phyloP scores from a whole-genome alignment of 2,329 filamentous ascomycete genomes.

The Neofusicoccum sp. region DNA sequence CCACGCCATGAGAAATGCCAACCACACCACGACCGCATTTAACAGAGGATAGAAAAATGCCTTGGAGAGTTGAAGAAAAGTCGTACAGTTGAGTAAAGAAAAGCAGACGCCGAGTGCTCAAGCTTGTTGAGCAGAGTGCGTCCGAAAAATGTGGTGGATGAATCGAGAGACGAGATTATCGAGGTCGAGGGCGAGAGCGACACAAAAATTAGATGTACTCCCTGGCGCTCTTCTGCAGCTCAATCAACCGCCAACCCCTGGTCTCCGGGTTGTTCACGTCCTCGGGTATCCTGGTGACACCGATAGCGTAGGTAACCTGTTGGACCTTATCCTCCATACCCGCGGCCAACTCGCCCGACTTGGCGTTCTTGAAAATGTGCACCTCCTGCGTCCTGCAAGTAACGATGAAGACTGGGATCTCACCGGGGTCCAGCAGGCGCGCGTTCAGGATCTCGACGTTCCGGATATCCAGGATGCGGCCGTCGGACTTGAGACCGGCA shows the following conservation, averaged over 20 bases:
- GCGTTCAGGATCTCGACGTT: slow-evolving; percentile 85
- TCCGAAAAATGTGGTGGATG: background rate
- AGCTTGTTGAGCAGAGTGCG: too few species aligned
- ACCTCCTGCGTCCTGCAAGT: slow-evolving; percentile 97
- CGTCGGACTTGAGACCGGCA: slow-evolving; percentile 89
- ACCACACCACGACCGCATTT: background rate
- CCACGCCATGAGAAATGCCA: slow-evolving; percentile 3
- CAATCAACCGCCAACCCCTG: slow-evolving; percentile 93
- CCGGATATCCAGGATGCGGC: slow-evolving; percentile 90
- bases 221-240: slow-evolving; percentile 95
- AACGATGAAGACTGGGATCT: slow-evolving; percentile 94
- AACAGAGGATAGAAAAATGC: background rate
- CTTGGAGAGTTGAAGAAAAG: background rate
- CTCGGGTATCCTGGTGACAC: slow-evolving; percentile 87
- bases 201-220: slow-evolving; percentile 66
- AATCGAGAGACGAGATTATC: background rate
- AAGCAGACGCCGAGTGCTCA: background rate
- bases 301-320: slow-evolving; percentile 96
- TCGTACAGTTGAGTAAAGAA: background rate
- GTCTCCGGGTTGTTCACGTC: slow-evolving; percentile 98
- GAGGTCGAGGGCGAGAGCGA: too few species aligned
- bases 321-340: slow-evolving; percentile 99
- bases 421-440: slow-evolving; percentile 77
- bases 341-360: slow-evolving; percentile 83
- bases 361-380: slow-evolving; percentile 91